Evolutionary conservation across 2,329 filamentous ascomycete species (phyloP).

Genomic region (Harringtonia lauricola): DNA sequence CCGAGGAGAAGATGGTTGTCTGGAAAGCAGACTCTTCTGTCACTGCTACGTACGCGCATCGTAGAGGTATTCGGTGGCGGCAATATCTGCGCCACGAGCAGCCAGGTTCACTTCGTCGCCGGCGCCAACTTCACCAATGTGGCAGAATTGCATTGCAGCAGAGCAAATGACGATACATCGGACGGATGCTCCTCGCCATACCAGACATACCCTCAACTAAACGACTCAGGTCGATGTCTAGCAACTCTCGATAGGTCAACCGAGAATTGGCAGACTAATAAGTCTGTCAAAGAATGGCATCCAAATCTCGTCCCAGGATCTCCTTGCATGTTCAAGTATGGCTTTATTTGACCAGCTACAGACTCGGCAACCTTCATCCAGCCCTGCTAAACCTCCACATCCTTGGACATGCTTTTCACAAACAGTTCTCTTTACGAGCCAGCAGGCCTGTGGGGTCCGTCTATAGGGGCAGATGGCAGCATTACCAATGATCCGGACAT

Average conservation of each 20-base stretch:
- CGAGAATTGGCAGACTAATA: too few species aligned
- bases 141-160: too few species aligned
- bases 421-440: not conserved
- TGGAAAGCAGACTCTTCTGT: slow-evolving; percentile 35
- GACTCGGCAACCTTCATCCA: not conserved
- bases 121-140: too few species aligned
- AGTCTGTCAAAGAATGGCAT: too few species aligned
- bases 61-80: not conserved
- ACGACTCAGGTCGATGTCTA: too few species aligned
- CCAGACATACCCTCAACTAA: too few species aligned
- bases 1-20: slow-evolving; percentile 44
- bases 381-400: not conserved
- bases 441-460: not conserved
- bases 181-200: too few species aligned
- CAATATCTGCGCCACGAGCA: not conserved
- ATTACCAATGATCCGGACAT: not conserved
- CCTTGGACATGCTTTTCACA: not conserved
- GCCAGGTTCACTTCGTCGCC: too few species aligned
- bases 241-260: too few species aligned
- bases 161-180: too few species aligned
- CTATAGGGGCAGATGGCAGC: not conserved
- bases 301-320: too few species aligned
- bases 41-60: slow-evolving; percentile 19
- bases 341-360: not conserved
- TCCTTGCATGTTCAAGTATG: not conserved